These are phyloP conservation scores for Aspergillus latus DNA, from an alignment of 2,329 filamentous ascomycete genomes.

Conservation along the genomic window DNA sequence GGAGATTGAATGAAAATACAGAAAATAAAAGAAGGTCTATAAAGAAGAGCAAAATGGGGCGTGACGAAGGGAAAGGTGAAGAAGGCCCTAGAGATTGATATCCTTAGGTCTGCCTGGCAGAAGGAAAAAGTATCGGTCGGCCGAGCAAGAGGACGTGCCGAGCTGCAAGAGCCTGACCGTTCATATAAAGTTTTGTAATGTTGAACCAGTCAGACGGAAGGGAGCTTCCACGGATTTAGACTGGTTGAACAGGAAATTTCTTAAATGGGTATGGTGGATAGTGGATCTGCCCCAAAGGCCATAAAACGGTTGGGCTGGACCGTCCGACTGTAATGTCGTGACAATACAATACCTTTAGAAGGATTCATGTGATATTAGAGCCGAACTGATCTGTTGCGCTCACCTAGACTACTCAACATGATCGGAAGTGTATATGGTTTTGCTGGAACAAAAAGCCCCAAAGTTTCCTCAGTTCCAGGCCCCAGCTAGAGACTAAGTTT, in stretches of 20 bases:
- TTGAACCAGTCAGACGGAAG: constrained; percentile 30
- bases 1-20: constrained; percentile 9
- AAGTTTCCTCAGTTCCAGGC: too few species aligned
- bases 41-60: constrained; percentile 9
- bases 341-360: constrained; percentile 16
- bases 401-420: too few species aligned
- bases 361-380: too few species aligned
- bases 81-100: neutral
- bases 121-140: constrained; percentile 14
- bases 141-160: constrained; percentile 9
- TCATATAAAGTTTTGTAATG: constrained; percentile 20
- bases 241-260: constrained; percentile 35
- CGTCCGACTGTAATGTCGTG: constrained; percentile 18
- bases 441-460: too few species aligned
- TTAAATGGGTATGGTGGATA: constrained; percentile 36
- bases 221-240: constrained; percentile 21
- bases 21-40: constrained; percentile 12
- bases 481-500: too few species aligned
- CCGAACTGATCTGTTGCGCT: too few species aligned
- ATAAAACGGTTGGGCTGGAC: constrained; percentile 39
- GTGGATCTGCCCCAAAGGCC: constrained; percentile 32
- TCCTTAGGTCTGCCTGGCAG: constrained; percentile 7
- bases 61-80: neutral
- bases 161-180: constrained; percentile 7
- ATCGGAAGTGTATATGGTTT: too few species aligned